Conservation (phyloP, 2,329 filamentous ascomycete genomes). For the Pyricularia sp. region DNA sequence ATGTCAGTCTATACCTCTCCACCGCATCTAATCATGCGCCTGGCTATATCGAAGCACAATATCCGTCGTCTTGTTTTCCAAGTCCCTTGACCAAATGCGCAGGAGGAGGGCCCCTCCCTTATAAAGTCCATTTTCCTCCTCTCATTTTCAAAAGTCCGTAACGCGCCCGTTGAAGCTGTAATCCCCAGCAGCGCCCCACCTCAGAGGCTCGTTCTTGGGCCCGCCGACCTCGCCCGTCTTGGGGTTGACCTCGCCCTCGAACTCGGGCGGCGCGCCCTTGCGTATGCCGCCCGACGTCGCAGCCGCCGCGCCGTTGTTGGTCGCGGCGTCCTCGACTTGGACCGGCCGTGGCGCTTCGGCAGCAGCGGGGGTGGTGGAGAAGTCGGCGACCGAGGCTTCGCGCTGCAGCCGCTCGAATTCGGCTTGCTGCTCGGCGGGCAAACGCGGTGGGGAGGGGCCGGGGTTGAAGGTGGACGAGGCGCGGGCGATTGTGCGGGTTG, state of each 20-base stretch:
- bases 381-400: conserved; percentile 24
- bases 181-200: conserved; percentile 64
- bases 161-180: conserved; percentile 95
- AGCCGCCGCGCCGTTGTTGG: conserved; percentile 40
- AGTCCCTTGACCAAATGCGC: too few relatives aligned
- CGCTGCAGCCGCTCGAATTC: conserved; percentile 80
- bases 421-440: conserved; percentile 79
- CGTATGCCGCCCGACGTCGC: conserved; percentile 42
- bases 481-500: background rate
- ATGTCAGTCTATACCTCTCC: background rate
- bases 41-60: too few relatives aligned
- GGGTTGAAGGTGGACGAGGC: conserved; percentile 28
- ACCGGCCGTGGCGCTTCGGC: conserved; percentile 16
- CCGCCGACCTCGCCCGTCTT: conserved; percentile 92
- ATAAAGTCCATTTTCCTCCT: background rate
- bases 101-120: too few relatives aligned
- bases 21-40: background rate
- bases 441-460: conserved; percentile 65
- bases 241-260: conserved; percentile 83
- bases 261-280: conserved; percentile 74
- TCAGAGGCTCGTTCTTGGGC: conserved; percentile 89
- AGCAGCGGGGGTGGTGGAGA: conserved; percentile 12
- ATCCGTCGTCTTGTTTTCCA: too few relatives aligned
- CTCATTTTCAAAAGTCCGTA: conserved; percentile 56
- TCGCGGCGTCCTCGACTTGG: conserved; percentile 35